Conservation (phyloP, 75 land plant genomes). For the Pinus taeda region DNA sequence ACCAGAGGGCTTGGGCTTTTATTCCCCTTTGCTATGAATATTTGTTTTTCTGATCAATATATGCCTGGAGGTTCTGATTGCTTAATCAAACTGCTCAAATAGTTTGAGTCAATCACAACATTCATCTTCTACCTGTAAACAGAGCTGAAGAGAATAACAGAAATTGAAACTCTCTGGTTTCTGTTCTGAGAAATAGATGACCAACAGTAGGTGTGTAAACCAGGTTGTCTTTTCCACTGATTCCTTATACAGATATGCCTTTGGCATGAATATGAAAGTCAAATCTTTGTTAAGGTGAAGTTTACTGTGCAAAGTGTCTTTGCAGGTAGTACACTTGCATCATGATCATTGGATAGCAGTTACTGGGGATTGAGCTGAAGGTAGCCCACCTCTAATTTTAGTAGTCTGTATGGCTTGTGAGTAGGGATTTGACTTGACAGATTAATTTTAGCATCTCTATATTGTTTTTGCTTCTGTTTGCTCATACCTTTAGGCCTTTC, state of each 20-base stretch:
- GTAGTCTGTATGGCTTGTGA: background rate
- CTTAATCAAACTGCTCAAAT: background rate
- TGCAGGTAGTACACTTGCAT: background rate
- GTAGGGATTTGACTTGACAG: background rate
- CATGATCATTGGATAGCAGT: background rate
- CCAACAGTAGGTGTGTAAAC: background rate
- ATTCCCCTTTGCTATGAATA: background rate
- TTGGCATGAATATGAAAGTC: background rate
- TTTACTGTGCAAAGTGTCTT: background rate
- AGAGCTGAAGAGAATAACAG: constrained; percentile 7
- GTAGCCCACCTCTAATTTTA: background rate
- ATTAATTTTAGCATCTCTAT: background rate
- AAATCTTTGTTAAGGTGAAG: background rate
- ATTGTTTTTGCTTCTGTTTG: background rate
- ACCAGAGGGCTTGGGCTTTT: background rate
- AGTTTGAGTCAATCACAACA: background rate
- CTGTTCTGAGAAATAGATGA: background rate
- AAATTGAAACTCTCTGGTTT: background rate
- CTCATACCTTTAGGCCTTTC: background rate
- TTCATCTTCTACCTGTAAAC: background rate
- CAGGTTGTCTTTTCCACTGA: background rate
- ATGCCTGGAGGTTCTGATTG: constrained; percentile 3
- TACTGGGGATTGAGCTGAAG: constrained; percentile 3
- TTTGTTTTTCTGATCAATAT: background rate
- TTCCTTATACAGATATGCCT: background rate